Evolutionary conservation across 2,329 filamentous ascomycete species (phyloP), one percentile per base, ranked within the genome.

Genomic region (Fusarium sp.): DNA sequence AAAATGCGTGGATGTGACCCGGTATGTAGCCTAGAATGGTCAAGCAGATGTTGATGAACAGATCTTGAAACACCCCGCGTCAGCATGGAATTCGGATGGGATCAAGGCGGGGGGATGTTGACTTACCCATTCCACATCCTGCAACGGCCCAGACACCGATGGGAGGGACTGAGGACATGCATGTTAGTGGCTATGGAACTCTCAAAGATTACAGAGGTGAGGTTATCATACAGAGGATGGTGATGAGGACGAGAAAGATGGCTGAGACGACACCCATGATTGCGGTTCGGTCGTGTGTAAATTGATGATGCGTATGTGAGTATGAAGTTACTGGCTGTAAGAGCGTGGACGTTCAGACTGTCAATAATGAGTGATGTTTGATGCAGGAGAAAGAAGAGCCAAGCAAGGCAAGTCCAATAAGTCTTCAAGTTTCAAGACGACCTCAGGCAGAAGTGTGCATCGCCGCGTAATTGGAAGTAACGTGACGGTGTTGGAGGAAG

Each of bases 1-100:
- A 96, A 79, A 94, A 93, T 44, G 91, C 91, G 77, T 93, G 90
- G 42, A 95, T 86, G 71, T 93, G 90, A 7, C 92, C 93, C 0
- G 92, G 92, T 55, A 96, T 80, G 78, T 90, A 92, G n/a, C 89
- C 89, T 20, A 91, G 83, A 27, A 91, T 73, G 0, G 89, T 91
- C 67, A 92, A 79, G 70, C 86, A 84, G 72, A 91, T 85, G 77
- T 91, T 92, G 79, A 91, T 86, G 57, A 89, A 82, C 33, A 91
- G 78, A 74, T 91, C 89, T 72, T 34, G 34, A 54, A 29, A 29
- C 51, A 29, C 51, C 46, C 23, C 14, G 16, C n/a, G 34, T 63
- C 23, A 71, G 53, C 9, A 56, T 46, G 31, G 14, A 31, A 53
- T 23, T 23, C 13, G 4, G 38, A 6, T n/a, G 49, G 23, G 25